Evolutionary conservation across 441 rosid genomes (phyloP), one percentile per base, ranked within the genome.

Genomic region (Pelargonium australe): DNA sequence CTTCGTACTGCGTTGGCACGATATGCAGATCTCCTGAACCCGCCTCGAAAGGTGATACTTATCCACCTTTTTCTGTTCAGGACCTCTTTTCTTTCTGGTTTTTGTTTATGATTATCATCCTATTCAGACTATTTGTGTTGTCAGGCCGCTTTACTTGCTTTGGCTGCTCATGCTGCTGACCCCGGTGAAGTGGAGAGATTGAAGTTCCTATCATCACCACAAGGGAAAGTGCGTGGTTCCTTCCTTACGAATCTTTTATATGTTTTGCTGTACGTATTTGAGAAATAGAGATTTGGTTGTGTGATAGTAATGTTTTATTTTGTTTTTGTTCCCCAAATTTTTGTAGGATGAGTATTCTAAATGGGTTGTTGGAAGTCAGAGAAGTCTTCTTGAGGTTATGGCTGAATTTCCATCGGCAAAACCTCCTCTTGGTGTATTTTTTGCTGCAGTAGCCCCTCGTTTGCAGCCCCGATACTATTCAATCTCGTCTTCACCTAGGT

Each of bases 381-480:
- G 95, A 81, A 93, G 98, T 80, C 90, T 93, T 72, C 87, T 90
- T 76, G 96, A 90, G 84, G 95, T 93, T 60, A 86, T 93, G 98
- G 86, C 89, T 51, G 94, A 83, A 74, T 93, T 90, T 75, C 91
- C 92, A 74, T 90, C 98, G 14, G 90, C 89, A 63, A 93, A 80
- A 78, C 86, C 97, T 66, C 88, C 97, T 23, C 83, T 93, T 65
- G 95, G 97, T 78, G 92, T 89, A 8, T 90, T 93, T 79, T 93
- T 93, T 85, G 96, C 96, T 40, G 91, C 95, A 61, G 79, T 93
- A 41, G 89, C 96, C 71, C 96, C 98, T 76, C 95, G 78, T 65
- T 84, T 92, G 62, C 96, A 87, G 73, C 95, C 96, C 79, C 93
- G 95, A 69, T 92, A 84, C 78, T 89, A 92, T 82, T 92, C 98